These are phyloP conservation scores for Albizia julibrissin DNA, from an alignment of 306 rosid genomes.

Conservation along the genomic window DNA sequence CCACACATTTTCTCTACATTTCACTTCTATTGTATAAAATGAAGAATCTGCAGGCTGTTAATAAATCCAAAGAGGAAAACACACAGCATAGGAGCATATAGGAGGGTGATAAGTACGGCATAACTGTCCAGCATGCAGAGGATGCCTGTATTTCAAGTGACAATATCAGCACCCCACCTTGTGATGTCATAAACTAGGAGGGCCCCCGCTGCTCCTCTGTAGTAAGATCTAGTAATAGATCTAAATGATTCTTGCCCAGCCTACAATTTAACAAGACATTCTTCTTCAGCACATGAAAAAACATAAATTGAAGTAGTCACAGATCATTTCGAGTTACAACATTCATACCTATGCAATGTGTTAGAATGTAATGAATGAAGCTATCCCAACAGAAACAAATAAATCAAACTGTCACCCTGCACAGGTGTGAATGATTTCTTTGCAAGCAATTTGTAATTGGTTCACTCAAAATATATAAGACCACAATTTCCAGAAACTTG, in stretches of 20 bases:
- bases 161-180: slow-evolving; percentile 50
- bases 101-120: not conserved
- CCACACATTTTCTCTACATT: slow-evolving; percentile 5
- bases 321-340: not conserved
- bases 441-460: not conserved
- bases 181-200: slow-evolving; percentile 95
- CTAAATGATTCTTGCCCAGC: slow-evolving; percentile 99
- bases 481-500: not conserved
- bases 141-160: slow-evolving; percentile 9
- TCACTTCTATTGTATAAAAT: slow-evolving; percentile 3
- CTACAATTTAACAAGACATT: slow-evolving; percentile 45
- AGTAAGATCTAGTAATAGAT: slow-evolving; percentile 94
- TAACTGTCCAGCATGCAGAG: not conserved
- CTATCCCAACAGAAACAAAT: not conserved
- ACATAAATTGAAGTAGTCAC: not conserved
- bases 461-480: not conserved
- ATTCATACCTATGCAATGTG: not conserved
- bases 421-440: not conserved
- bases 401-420: not conserved
- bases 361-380: not conserved
- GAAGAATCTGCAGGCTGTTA: not conserved
- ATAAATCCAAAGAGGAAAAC: slow-evolving; percentile 2
- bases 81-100: slow-evolving; percentile 3
- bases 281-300: slow-evolving; percentile 30
- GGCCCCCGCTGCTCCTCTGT: slow-evolving; percentile 92